Evolutionary conservation across 495 filamentous ascomycete species (phyloP), one percentile per base, ranked within the genome.

Genomic region (Neurospora africana): DNA sequence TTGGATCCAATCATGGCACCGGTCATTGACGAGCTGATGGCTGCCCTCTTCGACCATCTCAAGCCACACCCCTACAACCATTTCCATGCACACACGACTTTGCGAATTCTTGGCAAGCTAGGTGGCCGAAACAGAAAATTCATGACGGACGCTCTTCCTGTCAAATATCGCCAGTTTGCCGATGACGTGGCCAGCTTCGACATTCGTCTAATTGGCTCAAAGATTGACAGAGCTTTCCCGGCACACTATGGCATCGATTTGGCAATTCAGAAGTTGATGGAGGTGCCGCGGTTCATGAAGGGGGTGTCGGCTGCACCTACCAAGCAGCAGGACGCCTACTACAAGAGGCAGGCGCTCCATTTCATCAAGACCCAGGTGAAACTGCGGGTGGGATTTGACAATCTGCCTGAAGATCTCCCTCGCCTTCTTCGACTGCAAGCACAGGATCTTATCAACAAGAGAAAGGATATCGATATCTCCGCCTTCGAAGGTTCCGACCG

Each of bases 1-100:
- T 80, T 99, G 38, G 96, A 99, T 75, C 96, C 96, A 0, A 99
- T 99, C 71, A 99, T 99, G 95, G 93, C 94, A 7, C 96, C 96
- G 2, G 95, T 97, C 61, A 98, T 99, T 81, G 95, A 98, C 75
- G 96, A 99, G 74, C 82, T 99, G 70, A 98, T 98, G 94, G 93
- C 93, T 53, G 94, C 94, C 5, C 86, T 99, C 9, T 98, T 95
- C 87, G 93, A 97, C 72, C 96, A 98, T 78, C 85, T 99, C 39
- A 91, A 90, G 73, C 96, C 96, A 4, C 89, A 91, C 69, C 94
- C 95, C 0, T 97, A 98, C 78, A 97, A 92, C 75, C 96, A 99
- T 76, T 96, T 97, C 78, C 93, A 97, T 79, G 90, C 96, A 2
- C 96, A 99, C 78, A 98, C 95, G 0, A 98, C 96, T 0, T 96